phyloP scores from a whole-genome alignment of 108 stramenopile species.

The Pinguiococcus pyrenoidosus region DNA sequence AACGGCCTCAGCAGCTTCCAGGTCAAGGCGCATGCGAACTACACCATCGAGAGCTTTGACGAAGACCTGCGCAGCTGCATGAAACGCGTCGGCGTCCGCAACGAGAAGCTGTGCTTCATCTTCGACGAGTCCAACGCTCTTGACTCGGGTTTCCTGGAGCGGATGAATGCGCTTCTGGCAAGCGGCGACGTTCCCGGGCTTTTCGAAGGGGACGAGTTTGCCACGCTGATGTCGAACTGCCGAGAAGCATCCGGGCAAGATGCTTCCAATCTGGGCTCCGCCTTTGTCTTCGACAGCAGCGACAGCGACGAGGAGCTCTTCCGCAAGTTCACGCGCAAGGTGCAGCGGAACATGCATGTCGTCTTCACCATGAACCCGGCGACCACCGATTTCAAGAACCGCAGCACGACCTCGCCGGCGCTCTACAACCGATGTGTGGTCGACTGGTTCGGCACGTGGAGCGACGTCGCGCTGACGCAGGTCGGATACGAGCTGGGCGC shows the following conservation, averaged over 20 bases:
- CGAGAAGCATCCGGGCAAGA: slow-evolving; percentile 54
- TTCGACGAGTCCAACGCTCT: slow-evolving; percentile 92
- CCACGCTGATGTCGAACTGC: slow-evolving; percentile 71
- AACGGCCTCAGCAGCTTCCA: slow-evolving; percentile 90
- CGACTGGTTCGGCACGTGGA: slow-evolving; percentile 99
- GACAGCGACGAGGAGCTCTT: slow-evolving; percentile 89
- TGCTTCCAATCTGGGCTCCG: no score
- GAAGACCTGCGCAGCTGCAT: slow-evolving; percentile 83
- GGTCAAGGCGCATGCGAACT: slow-evolving; percentile 72
- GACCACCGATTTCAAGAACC: slow-evolving; percentile 21
- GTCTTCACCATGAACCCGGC: slow-evolving; percentile 98
- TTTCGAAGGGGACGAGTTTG: slow-evolving; percentile 95
- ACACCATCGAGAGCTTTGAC: slow-evolving; percentile 86
- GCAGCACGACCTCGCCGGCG: slow-evolving; percentile 94
- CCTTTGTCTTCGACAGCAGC: no score
- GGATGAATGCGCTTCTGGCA: slow-evolving; percentile 97
- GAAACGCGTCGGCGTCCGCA: slow-evolving; percentile 82
- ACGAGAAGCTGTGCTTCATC: slow-evolving; percentile 93
- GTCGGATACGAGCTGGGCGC: slow-evolving; percentile 51
- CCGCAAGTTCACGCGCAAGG: slow-evolving; percentile 68
- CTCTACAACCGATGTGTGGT: slow-evolving; percentile 99
- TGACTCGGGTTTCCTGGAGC: slow-evolving; percentile 84
- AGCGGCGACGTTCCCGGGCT: slow-evolving; percentile 98
- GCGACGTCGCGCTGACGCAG: slow-evolving; percentile 73
- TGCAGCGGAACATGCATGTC: slow-evolving; percentile 94